A percentile compares a stretch with the other conserved stretches of the same genome.
These are phyloP conservation scores for Leccinum rimulosum DNA, from an alignment of 768 basidiomycete genomes.

Conservation along the genomic window DNA sequence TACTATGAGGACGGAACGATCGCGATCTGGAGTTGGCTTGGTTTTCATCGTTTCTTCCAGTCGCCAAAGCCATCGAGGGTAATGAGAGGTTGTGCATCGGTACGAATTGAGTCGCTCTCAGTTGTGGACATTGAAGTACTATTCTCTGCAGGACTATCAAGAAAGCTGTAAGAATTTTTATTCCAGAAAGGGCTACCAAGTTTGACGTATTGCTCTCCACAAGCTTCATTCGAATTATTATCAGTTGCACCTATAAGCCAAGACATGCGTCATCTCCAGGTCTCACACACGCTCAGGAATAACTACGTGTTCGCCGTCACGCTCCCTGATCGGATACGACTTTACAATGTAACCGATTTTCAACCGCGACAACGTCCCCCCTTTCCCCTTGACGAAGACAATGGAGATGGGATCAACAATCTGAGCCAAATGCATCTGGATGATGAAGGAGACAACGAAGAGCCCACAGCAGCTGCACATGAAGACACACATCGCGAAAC, in stretches of 20 bases:
- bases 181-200: background rate
- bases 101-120: slow-evolving; percentile 31
- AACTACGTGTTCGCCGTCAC: slow-evolving; percentile 56
- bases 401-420: slow-evolving; percentile 21
- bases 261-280: slow-evolving; percentile 34
- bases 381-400: slow-evolving; percentile 37
- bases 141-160: slow-evolving; percentile 60
- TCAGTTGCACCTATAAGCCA: slow-evolving; percentile 47
- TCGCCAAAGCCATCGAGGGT: slow-evolving; percentile 33
- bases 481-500: slow-evolving; percentile 1
- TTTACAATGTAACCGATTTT: slow-evolving; percentile 49
- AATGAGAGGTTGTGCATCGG: slow-evolving; percentile 60
- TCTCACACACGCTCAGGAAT: slow-evolving; percentile 43
- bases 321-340: slow-evolving; percentile 36
- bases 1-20: slow-evolving; percentile 49
- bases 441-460: slow-evolving; percentile 27
- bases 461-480: slow-evolving; percentile 5
- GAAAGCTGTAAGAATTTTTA: slow-evolving; percentile 57
- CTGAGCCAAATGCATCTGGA: slow-evolving; percentile 26
- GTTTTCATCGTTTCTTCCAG: slow-evolving; percentile 61
- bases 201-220: slow-evolving; percentile 5
- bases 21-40: slow-evolving; percentile 67
- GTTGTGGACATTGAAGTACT: slow-evolving; percentile 1
- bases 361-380: slow-evolving; percentile 40
- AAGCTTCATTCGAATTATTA: slow-evolving; percentile 67